A percentile compares a stretch with the other conserved stretches of the same genome.
Conservation (phyloP, 495 filamentous ascomycete species). For the Talaromyces thailandensis region DNA sequence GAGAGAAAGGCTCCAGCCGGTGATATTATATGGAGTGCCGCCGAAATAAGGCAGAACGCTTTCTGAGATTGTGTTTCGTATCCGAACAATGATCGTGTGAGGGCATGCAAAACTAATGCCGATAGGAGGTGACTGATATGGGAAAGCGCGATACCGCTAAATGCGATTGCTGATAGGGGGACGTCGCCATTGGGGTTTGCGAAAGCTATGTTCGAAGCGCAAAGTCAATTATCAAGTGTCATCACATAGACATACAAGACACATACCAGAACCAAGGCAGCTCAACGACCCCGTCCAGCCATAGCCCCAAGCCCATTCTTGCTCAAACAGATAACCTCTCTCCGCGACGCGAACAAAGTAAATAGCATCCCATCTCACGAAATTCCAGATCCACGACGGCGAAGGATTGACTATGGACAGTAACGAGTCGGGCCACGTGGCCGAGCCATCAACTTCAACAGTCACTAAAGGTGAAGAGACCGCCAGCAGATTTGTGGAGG, state of each 20-base stretch:
- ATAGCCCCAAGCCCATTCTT: conserved; percentile 92
- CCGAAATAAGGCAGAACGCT: conserved; percentile 54
- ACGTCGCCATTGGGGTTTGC: conserved; percentile 13
- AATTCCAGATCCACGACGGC: conserved; percentile 30
- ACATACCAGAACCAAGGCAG: conserved; percentile 37
- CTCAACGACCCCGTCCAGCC: conserved; percentile 49
- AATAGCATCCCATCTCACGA: conserved; percentile 87
- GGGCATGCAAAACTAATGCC: conserved; percentile 58
- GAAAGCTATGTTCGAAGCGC: conserved; percentile 14
- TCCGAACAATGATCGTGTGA: conserved; percentile 30
- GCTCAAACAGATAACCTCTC: conserved; percentile 76
- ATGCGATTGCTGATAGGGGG: conserved; percentile 17
- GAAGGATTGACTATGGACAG: background rate
- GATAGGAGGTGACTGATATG: conserved; percentile 68
- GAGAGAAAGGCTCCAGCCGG: conserved; percentile 88
- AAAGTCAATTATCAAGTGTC: background rate
- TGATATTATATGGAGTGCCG: conserved; percentile 68
- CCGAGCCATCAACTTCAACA: background rate
- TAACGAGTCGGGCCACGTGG: background rate
- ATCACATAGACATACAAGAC: background rate
- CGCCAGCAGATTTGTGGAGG: conserved; percentile 61
- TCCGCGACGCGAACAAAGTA: conserved; percentile 67
- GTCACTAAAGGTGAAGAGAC: conserved; percentile 1
- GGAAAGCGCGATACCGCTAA: conserved; percentile 55
- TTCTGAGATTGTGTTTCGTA: conserved; percentile 16